phyloP scores from a whole-genome alignment of 2,329 filamentous ascomycete species.

The Ambrosiella xylebori region DNA sequence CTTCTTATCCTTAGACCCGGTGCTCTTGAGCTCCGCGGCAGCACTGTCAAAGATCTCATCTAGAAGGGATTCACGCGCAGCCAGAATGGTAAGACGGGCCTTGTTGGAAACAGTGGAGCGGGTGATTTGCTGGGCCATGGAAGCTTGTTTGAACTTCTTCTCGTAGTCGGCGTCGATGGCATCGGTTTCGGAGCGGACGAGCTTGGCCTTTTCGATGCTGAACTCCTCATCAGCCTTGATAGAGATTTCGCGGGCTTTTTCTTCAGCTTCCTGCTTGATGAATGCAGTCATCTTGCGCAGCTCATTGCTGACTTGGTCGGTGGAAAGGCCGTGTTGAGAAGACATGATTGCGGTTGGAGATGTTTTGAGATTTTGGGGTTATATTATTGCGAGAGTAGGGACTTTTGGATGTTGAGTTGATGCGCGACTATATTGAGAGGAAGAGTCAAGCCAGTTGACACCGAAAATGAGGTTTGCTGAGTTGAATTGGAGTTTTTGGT shows the following conservation, averaged over 20 bases:
- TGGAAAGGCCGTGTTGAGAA: conserved; percentile 70
- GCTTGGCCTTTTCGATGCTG: conserved; percentile 96
- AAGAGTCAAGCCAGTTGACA: background rate
- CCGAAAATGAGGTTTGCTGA: too few species aligned
- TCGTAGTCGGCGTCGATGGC: conserved; percentile 85
- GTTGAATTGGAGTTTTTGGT: too few species aligned
- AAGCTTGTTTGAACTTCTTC: conserved; percentile 98
- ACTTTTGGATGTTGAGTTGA: background rate
- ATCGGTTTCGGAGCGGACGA: conserved; percentile 86
- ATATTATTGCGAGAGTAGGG: background rate
- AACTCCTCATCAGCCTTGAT: conserved; percentile 99
- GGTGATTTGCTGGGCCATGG: conserved; percentile 97
- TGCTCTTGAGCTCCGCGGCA: conserved; percentile 48
- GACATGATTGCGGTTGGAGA: conserved; percentile 16
- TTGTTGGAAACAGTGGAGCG: conserved; percentile 93
- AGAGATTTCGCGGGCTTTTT: conserved; percentile 93
- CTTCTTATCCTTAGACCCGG: conserved; percentile 43
- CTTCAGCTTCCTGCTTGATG: conserved; percentile 94
- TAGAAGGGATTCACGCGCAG: conserved; percentile 75
- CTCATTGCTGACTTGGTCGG: conserved; percentile 97
- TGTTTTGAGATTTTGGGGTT: background rate
- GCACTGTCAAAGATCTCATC: conserved; percentile 77
- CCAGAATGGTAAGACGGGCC: conserved; percentile 75
- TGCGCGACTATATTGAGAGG: background rate
- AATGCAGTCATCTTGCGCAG: conserved; percentile 99